Percentiles rank a stretch among this genome's conserved stretches.
These are phyloP conservation scores for Kandelia obovata DNA, from an alignment of 345 rosid genomes.

Conservation along the genomic window DNA sequence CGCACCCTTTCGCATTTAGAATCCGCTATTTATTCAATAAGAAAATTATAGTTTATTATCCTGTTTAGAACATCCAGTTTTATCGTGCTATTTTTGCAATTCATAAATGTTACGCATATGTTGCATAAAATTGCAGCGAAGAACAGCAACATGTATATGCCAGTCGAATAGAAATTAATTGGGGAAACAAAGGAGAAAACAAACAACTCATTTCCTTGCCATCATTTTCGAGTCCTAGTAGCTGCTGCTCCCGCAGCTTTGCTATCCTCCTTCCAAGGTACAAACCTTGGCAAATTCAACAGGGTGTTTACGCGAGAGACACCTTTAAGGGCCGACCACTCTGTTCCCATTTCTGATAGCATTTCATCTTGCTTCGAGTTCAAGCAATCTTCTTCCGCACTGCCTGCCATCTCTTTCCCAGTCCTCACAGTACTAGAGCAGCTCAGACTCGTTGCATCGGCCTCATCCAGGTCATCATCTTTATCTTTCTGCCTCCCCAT, in stretches of 20 bases:
- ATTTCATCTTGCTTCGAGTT: constrained; percentile 35
- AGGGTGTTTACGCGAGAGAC: constrained; percentile 90
- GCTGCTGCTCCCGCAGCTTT: constrained; percentile 22
- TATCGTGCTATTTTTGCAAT: too few species aligned
- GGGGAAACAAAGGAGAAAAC: constrained; percentile 10
- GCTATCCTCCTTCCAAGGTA: constrained; percentile 54
- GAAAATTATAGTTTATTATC: too few species aligned
- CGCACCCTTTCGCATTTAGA: too few species aligned
- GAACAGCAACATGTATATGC: too few species aligned
- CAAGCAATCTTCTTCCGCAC: constrained; percentile 34
- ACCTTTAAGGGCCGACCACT: constrained; percentile 95
- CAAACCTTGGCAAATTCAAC: constrained; percentile 70
- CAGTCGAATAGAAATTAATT: constrained; percentile 2
- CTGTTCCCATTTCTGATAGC: constrained; percentile 45
- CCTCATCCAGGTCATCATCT: constrained; percentile 7
- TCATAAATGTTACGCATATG: too few species aligned
- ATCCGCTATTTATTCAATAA: too few species aligned
- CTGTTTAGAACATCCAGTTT: too few species aligned
- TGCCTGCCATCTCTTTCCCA: constrained; percentile 37
- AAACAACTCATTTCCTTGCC: not conserved
- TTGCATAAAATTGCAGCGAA: too few species aligned
- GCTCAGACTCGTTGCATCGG: constrained; percentile 24
- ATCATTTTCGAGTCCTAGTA: constrained; percentile 24
- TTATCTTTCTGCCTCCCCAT: constrained; percentile 22
- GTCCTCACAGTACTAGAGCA: constrained; percentile 39